Percentiles rank a stretch among this genome's conserved stretches.
phyloP scores from a whole-genome alignment of 441 rosid genomes.

The Melastoma candidum region DNA sequence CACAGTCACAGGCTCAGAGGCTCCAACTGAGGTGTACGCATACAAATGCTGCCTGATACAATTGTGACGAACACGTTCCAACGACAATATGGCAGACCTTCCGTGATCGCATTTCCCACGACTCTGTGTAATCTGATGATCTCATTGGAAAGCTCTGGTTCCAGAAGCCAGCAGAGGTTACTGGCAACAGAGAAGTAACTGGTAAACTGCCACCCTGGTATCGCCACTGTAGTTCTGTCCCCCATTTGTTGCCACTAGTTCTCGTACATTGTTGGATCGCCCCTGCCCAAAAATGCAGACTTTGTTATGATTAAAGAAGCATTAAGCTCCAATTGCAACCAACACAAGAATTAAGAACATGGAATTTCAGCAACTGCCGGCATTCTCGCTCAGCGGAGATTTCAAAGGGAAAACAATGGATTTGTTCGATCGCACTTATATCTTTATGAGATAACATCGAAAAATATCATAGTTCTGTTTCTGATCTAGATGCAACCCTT shows the following conservation, averaged over 20 bases:
- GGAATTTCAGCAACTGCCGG: slow-evolving; percentile 1
- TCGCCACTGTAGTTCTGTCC: slow-evolving; percentile 55
- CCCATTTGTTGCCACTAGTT: slow-evolving; percentile 62
- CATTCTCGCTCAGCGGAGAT: no score
- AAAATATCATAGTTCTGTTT: no score
- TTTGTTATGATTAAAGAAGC: no score
- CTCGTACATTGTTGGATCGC: slow-evolving; percentile 88
- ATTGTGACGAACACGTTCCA: slow-evolving; percentile 88
- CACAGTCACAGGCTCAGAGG: slow-evolving; percentile 51
- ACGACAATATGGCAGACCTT: slow-evolving; percentile 54
- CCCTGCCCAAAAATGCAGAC: slow-evolving; percentile 34
- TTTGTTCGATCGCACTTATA: no score
- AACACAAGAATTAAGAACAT: not conserved
- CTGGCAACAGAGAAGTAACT: slow-evolving; percentile 70
- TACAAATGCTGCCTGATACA: slow-evolving; percentile 71
- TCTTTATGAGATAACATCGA: no score
- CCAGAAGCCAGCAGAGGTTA: slow-evolving; percentile 82
- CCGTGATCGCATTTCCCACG: slow-evolving; percentile 76
- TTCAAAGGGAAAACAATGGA: no score
- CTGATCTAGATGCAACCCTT: no score
- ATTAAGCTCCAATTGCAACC: no score
- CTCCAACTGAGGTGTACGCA: slow-evolving; percentile 56
- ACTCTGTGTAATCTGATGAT: slow-evolving; percentile 49
- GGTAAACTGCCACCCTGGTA: slow-evolving; percentile 77
- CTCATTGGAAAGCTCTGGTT: slow-evolving; percentile 56